phyloP scores from a whole-genome alignment of 2,329 filamentous ascomycete genomes.

The Graphilbum fragrans region DNA sequence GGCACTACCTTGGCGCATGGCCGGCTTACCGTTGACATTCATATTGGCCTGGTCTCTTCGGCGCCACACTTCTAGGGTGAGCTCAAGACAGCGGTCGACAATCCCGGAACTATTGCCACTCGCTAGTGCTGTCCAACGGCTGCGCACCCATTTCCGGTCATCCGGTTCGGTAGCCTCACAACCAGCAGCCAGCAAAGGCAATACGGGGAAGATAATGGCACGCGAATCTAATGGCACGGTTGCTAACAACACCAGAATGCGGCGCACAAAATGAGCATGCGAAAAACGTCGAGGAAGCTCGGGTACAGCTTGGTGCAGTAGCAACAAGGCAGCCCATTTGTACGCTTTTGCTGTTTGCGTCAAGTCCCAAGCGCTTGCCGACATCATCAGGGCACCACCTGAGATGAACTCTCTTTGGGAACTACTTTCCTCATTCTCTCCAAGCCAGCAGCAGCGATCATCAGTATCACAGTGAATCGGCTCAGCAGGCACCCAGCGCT shows the following conservation, averaged over 20 bases:
- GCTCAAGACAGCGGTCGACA: constrained; percentile 5
- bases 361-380: background rate
- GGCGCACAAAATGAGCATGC: background rate
- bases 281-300: background rate
- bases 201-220: constrained; percentile 3
- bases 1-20: background rate
- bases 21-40: background rate
- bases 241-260: constrained; percentile 1
- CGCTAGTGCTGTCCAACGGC: constrained; percentile 1
- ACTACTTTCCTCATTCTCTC: too few relatives aligned
- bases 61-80: constrained; percentile 4
- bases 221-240: constrained; percentile 3
- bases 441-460: too few relatives aligned
- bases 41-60: background rate
- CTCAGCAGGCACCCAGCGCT: background rate
- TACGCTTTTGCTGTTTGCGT: constrained; percentile 3
- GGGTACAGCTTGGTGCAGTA: constrained; percentile 3
- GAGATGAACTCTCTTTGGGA: too few relatives aligned
- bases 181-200: constrained; percentile 3
- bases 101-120: constrained; percentile 2
- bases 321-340: constrained; percentile 2
- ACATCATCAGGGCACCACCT: too few relatives aligned
- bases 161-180: background rate
- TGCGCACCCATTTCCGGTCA: constrained; percentile 4
- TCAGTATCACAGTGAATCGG: background rate